Conservation (phyloP, 1,284 basidiomycete genomes). For the Leccinum pachyderme region DNA sequence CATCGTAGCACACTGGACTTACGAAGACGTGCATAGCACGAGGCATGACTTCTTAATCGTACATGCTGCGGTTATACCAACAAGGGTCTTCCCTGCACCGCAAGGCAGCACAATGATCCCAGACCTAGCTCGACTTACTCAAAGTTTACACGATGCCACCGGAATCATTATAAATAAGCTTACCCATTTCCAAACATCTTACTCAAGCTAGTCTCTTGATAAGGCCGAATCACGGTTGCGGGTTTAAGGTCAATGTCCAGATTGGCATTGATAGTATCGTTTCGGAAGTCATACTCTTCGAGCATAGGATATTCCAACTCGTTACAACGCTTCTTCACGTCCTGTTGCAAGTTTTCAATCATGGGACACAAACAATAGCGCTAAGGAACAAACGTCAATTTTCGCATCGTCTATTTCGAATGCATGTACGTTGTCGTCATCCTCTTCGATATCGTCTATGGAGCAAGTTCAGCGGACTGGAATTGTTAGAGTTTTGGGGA, state of each 20-base stretch:
- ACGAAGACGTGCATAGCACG: conserved; percentile 97
- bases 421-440: conserved; percentile 92
- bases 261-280: conserved; percentile 92
- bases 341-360: conserved; percentile 43
- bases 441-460: conserved; percentile 92
- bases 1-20: conserved; percentile 35
- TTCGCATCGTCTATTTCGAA: conserved; percentile 91
- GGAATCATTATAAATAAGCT: conserved; percentile 19
- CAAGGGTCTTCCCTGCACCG: conserved; percentile 97
- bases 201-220: conserved; percentile 94
- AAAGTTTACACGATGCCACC: conserved; percentile 2
- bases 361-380: not conserved
- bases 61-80: conserved; percentile 98
- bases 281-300: conserved; percentile 97
- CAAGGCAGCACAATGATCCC: conserved; percentile 99
- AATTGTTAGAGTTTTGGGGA: not conserved
- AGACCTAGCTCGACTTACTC: conserved; percentile 83
- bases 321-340: conserved; percentile 90
- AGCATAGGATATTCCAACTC: conserved; percentile 95
- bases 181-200: conserved; percentile 99
- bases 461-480: conserved; percentile 7
- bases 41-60: conserved; percentile 99
- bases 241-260: conserved; percentile 97
- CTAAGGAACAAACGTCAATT: conserved; percentile 68
- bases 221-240: conserved; percentile 92